These are phyloP conservation scores for Teratosphaeria nubilosa DNA, from an alignment of 2,329 filamentous ascomycete genomes.

Conservation along the genomic window DNA sequence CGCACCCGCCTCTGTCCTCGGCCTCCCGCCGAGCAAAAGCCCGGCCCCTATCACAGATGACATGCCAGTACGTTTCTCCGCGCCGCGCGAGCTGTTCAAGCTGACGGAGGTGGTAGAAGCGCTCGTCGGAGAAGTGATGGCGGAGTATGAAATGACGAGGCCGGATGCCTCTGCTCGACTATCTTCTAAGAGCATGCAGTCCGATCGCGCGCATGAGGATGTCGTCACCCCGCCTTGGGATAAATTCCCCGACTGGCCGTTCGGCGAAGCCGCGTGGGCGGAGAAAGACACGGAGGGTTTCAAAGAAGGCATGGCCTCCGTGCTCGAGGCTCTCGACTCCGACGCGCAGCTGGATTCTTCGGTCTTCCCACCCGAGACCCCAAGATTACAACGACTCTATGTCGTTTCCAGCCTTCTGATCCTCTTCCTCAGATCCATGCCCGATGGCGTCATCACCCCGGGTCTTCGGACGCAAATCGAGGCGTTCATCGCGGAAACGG, in stretches of 20 bases:
- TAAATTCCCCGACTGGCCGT: slow-evolving; percentile 49
- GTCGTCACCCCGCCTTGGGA: slow-evolving; percentile 38
- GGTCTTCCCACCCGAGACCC: slow-evolving; percentile 52
- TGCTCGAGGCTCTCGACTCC: slow-evolving; percentile 61
- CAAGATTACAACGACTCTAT: slow-evolving; percentile 62
- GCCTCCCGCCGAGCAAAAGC: not conserved
- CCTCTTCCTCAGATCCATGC: slow-evolving; percentile 62
- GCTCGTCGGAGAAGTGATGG: slow-evolving; percentile 47
- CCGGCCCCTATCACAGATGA: slow-evolving; percentile 6
- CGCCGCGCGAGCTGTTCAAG: slow-evolving; percentile 79
- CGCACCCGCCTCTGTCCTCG: not conserved
- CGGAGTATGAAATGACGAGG: slow-evolving; percentile 52
- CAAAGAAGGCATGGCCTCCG: slow-evolving; percentile 32
- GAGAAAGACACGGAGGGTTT: slow-evolving; percentile 30
- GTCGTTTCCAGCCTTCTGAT: slow-evolving; percentile 61
- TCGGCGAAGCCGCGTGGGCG: slow-evolving; percentile 42
- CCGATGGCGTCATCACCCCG: slow-evolving; percentile 67
- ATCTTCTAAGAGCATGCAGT: not conserved
- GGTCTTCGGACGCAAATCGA: slow-evolving; percentile 62
- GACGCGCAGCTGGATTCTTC: slow-evolving; percentile 49
- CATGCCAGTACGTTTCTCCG: slow-evolving; percentile 59
- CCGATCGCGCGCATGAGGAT: not conserved
- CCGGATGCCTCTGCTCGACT: slow-evolving; percentile 6
- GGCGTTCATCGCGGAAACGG: slow-evolving; percentile 40
- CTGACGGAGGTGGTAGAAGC: slow-evolving; percentile 71